Percentiles rank a stretch among this genome's conserved stretches.
Evolutionary conservation across 306 rosid species (phyloP).

Genomic region (Castanea sativa): DNA sequence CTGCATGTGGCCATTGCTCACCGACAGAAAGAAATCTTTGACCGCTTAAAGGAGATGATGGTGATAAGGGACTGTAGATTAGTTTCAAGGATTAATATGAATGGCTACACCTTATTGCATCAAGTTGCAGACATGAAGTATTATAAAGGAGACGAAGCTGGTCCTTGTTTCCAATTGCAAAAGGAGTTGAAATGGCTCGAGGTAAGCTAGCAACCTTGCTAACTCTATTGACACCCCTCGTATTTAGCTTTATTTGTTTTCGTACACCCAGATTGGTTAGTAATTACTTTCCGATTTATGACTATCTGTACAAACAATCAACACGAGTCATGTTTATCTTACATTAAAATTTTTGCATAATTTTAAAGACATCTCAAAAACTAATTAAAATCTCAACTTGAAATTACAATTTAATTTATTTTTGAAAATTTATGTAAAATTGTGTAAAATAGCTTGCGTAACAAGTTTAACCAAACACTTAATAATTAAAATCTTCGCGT

Average conservation of each 20-base stretch:
- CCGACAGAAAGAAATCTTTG: constrained; percentile 24
- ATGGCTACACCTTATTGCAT: constrained; percentile 17
- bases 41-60: not conserved
- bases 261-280: too few species aligned
- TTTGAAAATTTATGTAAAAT: accelerated
- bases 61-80: not conserved
- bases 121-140: constrained; percentile 1
- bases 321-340: accelerated
- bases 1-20: constrained; percentile 27
- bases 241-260: too few species aligned
- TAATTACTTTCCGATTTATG: too few species aligned
- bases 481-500: too few species aligned
- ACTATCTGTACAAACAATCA: too few species aligned
- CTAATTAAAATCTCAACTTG: too few species aligned
- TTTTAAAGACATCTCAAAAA: too few species aligned
- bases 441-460: accelerated
- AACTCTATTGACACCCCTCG: not conserved
- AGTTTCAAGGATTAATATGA: not conserved
- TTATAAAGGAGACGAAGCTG: not conserved
- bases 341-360: too few species aligned
- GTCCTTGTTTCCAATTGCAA: not conserved
- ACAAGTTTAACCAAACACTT: too few species aligned
- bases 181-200: not conserved
- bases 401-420: too few species aligned
- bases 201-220: not conserved